These are phyloP conservation scores for Fusarium setosum DNA, from an alignment of 2,329 filamentous ascomycete genomes.

Conservation along the genomic window DNA sequence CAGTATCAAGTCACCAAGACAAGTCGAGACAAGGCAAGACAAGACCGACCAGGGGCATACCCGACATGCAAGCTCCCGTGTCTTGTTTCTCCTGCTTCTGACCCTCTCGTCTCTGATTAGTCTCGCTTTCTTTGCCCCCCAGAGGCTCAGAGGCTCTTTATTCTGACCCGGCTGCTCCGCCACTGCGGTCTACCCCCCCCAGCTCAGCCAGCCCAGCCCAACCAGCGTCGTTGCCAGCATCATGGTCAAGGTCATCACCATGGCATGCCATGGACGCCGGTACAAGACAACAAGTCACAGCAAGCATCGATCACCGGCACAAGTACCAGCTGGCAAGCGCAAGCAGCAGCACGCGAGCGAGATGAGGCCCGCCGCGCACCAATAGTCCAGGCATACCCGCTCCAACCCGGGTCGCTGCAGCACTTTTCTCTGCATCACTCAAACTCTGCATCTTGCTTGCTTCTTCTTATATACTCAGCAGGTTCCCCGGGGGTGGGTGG, in stretches of 20 bases:
- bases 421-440: slow-evolving; percentile 28
- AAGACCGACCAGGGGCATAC: slow-evolving; percentile 21
- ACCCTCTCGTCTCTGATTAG: slow-evolving; percentile 19
- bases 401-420: slow-evolving; percentile 36
- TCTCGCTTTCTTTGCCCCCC: slow-evolving; percentile 26
- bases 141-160: slow-evolving; percentile 2
- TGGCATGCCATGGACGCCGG: slow-evolving; percentile 26
- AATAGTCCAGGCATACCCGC: slow-evolving; percentile 40
- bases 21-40: too few species aligned
- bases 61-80: slow-evolving; percentile 41
- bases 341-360: slow-evolving; percentile 33
- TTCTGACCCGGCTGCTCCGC: slow-evolving; percentile 18
- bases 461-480: slow-evolving; percentile 42
- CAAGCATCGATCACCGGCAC: too few species aligned
- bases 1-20: slow-evolving; percentile 5
- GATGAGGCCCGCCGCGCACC: slow-evolving; percentile 41
- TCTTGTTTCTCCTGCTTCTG: slow-evolving; percentile 25
- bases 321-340: slow-evolving; percentile 13
- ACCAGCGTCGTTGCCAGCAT: slow-evolving; percentile 33
- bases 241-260: slow-evolving; percentile 26
- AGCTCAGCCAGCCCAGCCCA: slow-evolving; percentile 25
- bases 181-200: slow-evolving; percentile 23
- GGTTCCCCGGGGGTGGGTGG: slow-evolving; percentile 33
- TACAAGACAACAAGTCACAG: slow-evolving; percentile 23
- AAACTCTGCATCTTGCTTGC: slow-evolving; percentile 35